Conservation (phyloP, 2,329 filamentous ascomycete species). For the Leptoxyphium fumago region DNA sequence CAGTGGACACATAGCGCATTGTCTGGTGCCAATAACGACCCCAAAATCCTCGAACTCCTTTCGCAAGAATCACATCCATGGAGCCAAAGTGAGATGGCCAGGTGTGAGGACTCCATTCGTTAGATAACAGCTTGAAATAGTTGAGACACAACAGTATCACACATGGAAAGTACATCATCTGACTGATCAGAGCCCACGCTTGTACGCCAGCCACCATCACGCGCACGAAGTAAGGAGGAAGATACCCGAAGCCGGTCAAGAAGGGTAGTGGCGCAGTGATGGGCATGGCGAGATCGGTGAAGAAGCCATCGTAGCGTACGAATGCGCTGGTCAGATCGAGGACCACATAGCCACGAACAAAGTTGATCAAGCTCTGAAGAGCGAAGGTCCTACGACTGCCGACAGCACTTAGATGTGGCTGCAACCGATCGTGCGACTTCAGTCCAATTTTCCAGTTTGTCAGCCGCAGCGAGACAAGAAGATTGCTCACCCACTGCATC, state of each 20-base stretch:
- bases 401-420: constrained; percentile 9
- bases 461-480: constrained; percentile 13
- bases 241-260: neutral
- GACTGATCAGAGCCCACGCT: constrained; percentile 13
- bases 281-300: constrained; percentile 6
- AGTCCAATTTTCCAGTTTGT: constrained; percentile 14
- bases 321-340: constrained; percentile 14
- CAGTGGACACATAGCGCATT: constrained; percentile 13
- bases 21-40: constrained; percentile 20
- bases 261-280: constrained; percentile 7
- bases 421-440: constrained; percentile 11
- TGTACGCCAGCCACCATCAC: constrained; percentile 12
- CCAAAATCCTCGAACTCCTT: constrained; percentile 17
- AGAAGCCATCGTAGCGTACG: constrained; percentile 13
- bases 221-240: constrained; percentile 10
- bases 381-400: constrained; percentile 6
- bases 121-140: constrained; percentile 6
- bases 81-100: constrained; percentile 18
- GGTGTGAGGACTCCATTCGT: constrained; percentile 13
- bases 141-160: constrained; percentile 11
- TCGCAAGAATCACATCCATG: constrained; percentile 5
- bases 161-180: constrained; percentile 12
- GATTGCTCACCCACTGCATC: constrained; percentile 12
- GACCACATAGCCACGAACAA: constrained; percentile 10
- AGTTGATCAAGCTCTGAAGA: constrained; percentile 5